phyloP scores from a whole-genome alignment of 441 rosid species.

The Melastoma candidum region DNA sequence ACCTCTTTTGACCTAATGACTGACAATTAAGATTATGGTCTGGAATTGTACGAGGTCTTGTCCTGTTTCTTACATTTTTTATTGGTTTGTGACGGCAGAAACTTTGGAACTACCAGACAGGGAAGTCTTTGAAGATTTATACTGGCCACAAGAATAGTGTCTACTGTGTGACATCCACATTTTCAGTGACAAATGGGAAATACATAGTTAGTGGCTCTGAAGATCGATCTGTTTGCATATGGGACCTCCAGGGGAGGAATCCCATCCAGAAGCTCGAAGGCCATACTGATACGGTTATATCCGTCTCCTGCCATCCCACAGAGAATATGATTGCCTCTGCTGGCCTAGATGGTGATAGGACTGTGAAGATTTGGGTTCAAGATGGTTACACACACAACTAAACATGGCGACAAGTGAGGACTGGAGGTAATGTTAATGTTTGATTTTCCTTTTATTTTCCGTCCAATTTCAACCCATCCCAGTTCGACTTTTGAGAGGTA shows the following conservation, averaged over 20 bases:
- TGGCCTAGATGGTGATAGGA: slow-evolving; percentile 58
- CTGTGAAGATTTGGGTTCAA: slow-evolving; percentile 76
- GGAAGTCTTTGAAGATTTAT: slow-evolving; percentile 78
- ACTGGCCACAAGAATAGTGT: slow-evolving; percentile 69
- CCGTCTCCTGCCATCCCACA: slow-evolving; percentile 69
- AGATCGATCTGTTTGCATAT: slow-evolving; percentile 71
- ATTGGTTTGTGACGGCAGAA: slow-evolving; percentile 36
- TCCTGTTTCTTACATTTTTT: neutral
- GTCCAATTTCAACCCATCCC: neutral
- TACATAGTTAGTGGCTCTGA: slow-evolving; percentile 95
- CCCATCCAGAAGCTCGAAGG: slow-evolving; percentile 81
- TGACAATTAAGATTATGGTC: no score
- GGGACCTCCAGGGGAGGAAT: slow-evolving; percentile 85
- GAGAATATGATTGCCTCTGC: slow-evolving; percentile 82
- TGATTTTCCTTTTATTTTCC: neutral
- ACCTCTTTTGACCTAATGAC: no score
- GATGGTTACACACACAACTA: slow-evolving; percentile 17
- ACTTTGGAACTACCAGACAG: slow-evolving; percentile 73
- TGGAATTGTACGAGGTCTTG: neutral
- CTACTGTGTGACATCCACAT: slow-evolving; percentile 74
- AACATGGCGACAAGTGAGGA: slow-evolving; percentile 10
- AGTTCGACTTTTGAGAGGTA: neutral
- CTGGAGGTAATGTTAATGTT: neutral
- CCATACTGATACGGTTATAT: slow-evolving; percentile 69
- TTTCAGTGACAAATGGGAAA: slow-evolving; percentile 86